phyloP scores from a whole-genome alignment of 208 protist species.

The Acanthamoeba sp. region DNA sequence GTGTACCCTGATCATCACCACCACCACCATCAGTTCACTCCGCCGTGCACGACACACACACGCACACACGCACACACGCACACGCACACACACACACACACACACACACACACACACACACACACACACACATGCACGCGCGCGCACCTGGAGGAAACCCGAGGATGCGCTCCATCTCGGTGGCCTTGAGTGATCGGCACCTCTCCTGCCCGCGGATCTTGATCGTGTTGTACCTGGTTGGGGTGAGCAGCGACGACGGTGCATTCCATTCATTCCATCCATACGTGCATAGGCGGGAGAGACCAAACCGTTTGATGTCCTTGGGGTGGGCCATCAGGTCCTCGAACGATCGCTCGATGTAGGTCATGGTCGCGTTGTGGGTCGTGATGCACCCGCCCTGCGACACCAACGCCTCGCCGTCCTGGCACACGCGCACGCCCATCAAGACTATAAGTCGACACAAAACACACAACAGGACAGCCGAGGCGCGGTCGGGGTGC shows the following conservation, averaged over 20 bases:
- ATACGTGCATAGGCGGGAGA: neutral
- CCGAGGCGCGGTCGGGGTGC: too few relatives aligned
- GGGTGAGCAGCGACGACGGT: neutral
- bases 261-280: neutral
- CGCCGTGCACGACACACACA: neutral
- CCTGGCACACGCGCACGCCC: too few relatives aligned
- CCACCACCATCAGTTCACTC: too few relatives aligned
- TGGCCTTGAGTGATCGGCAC: slow-evolving; percentile 22
- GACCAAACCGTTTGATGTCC: neutral
- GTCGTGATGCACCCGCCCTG: slow-evolving; percentile 46
- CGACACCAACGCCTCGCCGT: slow-evolving; percentile 14
- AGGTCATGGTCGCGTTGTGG: neutral
- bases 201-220: neutral
- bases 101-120: neutral
- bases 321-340: neutral
- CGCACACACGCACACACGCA: neutral
- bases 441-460: too few relatives aligned
- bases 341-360: neutral
- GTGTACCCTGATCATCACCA: neutral
- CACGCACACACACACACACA: neutral
- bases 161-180: slow-evolving; percentile 64
- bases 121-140: neutral
- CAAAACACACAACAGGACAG: too few relatives aligned
- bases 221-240: slow-evolving; percentile 35
- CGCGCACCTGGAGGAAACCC: neutral